Evolutionary conservation across 192 early-diverging fungal species (phyloP).

Genomic region (Podila epigama): DNA sequence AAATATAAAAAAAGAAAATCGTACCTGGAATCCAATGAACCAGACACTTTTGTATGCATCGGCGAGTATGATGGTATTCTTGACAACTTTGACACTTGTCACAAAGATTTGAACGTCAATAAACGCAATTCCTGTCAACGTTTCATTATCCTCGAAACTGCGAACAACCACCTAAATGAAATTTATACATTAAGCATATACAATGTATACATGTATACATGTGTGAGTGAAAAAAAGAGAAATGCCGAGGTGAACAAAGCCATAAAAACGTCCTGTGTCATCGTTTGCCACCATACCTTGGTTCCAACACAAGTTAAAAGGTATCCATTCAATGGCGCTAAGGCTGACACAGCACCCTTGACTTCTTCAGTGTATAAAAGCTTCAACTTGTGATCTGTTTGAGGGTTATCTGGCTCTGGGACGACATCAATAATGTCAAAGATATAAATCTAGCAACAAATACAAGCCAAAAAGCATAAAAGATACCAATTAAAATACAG

Average conservation of each 20-base stretch:
- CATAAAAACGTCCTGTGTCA: neutral
- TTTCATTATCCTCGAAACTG: conserved; percentile 81
- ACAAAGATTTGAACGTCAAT: conserved; percentile 94
- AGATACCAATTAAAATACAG: neutral
- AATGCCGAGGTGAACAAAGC: conserved; percentile 1
- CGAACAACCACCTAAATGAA: conserved; percentile 77
- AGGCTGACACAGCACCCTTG: conserved; percentile 84
- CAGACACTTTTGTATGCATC: conserved; percentile 88
- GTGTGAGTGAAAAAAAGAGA: neutral
- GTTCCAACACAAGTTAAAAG: conserved; percentile 87
- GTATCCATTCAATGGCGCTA: conserved; percentile 88
- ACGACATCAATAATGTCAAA: conserved; percentile 98
- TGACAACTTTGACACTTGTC: conserved; percentile 78
- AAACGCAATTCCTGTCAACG: conserved; percentile 91
- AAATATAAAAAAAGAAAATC: neutral
- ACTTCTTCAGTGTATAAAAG: conserved; percentile 82
- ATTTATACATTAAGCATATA: neutral
- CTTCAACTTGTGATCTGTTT: conserved; percentile 94
- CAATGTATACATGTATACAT: no score
- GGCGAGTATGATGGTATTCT: conserved; percentile 87
- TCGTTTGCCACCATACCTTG: conserved; percentile 61
- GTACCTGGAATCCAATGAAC: conserved; percentile 92
- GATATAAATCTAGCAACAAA: conserved; percentile 70
- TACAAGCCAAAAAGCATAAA: neutral
- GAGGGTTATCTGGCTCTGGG: conserved; percentile 92